Evolutionary conservation across 2,329 filamentous ascomycete genomes (phyloP).

Genomic region (Colletotrichum sp.): DNA sequence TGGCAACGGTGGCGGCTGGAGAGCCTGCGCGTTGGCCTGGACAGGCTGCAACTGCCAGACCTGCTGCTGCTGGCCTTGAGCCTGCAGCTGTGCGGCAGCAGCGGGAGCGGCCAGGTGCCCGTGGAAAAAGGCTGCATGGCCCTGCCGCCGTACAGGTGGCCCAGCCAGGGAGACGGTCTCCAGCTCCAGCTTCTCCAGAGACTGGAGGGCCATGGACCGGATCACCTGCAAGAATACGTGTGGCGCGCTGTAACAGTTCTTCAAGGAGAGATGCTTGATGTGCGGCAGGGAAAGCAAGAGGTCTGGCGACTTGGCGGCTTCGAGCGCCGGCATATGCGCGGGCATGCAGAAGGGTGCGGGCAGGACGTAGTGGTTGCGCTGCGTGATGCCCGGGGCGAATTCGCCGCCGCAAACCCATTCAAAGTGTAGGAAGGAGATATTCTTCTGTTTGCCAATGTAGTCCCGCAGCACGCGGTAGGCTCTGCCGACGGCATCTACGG

Average conservation of each 20-base stretch:
- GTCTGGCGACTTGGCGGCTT: slow-evolving; percentile 35
- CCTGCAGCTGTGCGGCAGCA: background rate
- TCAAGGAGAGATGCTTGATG: slow-evolving; percentile 64
- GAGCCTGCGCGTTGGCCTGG: background rate
- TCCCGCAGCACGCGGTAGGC: slow-evolving; percentile 58
- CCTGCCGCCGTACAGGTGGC: slow-evolving; percentile 31
- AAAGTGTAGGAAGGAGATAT: slow-evolving; percentile 64
- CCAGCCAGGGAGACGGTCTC: slow-evolving; percentile 70
- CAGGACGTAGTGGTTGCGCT: slow-evolving; percentile 66
- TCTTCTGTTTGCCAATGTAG: slow-evolving; percentile 50
- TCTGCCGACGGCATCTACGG: slow-evolving; percentile 54
- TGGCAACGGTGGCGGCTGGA: slow-evolving; percentile 5
- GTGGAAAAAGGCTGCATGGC: slow-evolving; percentile 19
- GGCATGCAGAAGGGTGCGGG: slow-evolving; percentile 58
- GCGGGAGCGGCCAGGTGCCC: slow-evolving; percentile 8
- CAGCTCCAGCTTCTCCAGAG: slow-evolving; percentile 60
- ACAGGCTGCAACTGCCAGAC: background rate
- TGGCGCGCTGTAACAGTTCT: slow-evolving; percentile 73
- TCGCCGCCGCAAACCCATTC: slow-evolving; percentile 75
- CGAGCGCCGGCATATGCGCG: slow-evolving; percentile 31
- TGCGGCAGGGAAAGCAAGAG: slow-evolving; percentile 58
- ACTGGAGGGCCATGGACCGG: slow-evolving; percentile 47
- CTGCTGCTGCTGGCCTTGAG: background rate
- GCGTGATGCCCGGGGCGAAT: slow-evolving; percentile 64
- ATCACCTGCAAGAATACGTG: slow-evolving; percentile 59